A percentile compares a stretch with the other conserved stretches of the same genome.
These are phyloP conservation scores for Nothopassalora personata DNA, from an alignment of 2,329 filamentous ascomycete species.

Conservation along the genomic window DNA sequence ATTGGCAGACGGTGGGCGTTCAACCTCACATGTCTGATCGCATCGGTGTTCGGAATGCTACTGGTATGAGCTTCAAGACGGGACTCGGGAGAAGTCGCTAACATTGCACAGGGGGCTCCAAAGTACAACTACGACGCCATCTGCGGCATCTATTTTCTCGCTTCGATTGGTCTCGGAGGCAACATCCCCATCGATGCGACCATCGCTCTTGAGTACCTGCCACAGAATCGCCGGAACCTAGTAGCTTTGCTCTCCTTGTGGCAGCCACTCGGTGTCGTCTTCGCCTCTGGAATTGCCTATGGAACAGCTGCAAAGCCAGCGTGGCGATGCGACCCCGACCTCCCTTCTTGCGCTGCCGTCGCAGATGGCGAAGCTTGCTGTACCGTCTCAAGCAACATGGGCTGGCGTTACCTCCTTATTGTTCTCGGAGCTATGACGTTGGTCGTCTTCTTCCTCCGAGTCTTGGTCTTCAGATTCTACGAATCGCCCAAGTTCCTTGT, in stretches of 20 bases:
- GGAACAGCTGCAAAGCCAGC: slow-evolving; percentile 49
- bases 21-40: slow-evolving; percentile 53
- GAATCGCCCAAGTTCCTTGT: slow-evolving; percentile 59
- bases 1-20: slow-evolving; percentile 53
- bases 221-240: slow-evolving; percentile 48
- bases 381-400: slow-evolving; percentile 37
- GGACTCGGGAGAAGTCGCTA: background rate
- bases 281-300: slow-evolving; percentile 49
- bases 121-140: background rate
- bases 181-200: slow-evolving; percentile 55
- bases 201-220: slow-evolving; percentile 53
- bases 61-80: slow-evolving; percentile 45
- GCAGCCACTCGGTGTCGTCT: slow-evolving; percentile 51
- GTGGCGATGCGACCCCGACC: slow-evolving; percentile 39
- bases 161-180: slow-evolving; percentile 46
- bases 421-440: slow-evolving; percentile 39
- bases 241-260: slow-evolving; percentile 51
- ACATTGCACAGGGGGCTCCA: background rate
- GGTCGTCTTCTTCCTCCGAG: slow-evolving; percentile 47
- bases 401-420: slow-evolving; percentile 43
- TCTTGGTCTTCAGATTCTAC: slow-evolving; percentile 51
- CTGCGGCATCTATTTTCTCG: slow-evolving; percentile 1
- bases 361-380: slow-evolving; percentile 34
- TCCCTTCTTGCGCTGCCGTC: slow-evolving; percentile 42
- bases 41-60: slow-evolving; percentile 49